These are phyloP conservation scores for Dissophora ornata DNA, from an alignment of 192 early-diverging fungal species.

Conservation along the genomic window DNA sequence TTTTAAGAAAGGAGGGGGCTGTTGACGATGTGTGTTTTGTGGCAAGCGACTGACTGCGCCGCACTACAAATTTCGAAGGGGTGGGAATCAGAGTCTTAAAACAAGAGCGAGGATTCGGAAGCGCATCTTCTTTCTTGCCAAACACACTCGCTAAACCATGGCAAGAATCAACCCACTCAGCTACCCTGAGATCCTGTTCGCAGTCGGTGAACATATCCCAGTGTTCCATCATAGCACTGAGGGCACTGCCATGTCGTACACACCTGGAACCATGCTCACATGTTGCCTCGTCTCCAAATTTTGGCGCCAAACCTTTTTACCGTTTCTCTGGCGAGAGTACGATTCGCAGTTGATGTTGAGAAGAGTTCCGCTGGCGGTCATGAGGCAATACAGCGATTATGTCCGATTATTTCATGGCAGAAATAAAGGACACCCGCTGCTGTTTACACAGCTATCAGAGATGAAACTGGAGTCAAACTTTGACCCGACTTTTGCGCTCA, in stretches of 20 bases:
- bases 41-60: too few species aligned
- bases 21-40: too few species aligned
- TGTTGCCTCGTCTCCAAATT: slow-evolving; percentile 6
- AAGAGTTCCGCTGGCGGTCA: not conserved
- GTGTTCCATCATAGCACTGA: not conserved
- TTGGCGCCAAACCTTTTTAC: slow-evolving; percentile 5
- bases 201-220: slow-evolving; percentile 1
- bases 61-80: too few species aligned
- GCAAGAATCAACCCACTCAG: not conserved
- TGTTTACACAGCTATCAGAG: not conserved
- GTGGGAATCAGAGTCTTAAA: too few species aligned
- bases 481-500: not conserved
- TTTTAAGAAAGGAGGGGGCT: too few species aligned
- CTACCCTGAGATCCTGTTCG: slow-evolving; percentile 9
- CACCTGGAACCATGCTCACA: too few species aligned
- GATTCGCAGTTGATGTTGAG: not conserved
- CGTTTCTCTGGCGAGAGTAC: slow-evolving; percentile 1
- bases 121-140: too few species aligned
- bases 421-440: not conserved
- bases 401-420: not conserved
- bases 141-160: not conserved
- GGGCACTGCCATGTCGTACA: not conserved
- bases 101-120: too few species aligned
- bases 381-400: not conserved
- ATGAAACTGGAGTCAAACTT: not conserved